phyloP scores from a whole-genome alignment of 441 rosid species.

The Sinapis alba region DNA sequence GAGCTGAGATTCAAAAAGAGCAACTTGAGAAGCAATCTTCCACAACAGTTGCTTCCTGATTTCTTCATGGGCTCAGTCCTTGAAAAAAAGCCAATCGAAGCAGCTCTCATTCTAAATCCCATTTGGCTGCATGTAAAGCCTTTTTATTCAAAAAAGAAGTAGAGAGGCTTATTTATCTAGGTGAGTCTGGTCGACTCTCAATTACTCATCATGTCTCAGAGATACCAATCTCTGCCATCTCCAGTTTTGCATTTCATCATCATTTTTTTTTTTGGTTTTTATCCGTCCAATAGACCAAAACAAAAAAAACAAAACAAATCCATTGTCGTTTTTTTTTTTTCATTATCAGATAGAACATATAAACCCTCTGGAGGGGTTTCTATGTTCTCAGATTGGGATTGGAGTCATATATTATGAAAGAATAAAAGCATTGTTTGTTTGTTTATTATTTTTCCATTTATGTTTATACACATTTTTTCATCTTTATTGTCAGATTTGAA shows the following conservation, averaged over 20 bases:
- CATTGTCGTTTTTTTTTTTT: neutral
- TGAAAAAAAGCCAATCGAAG: neutral
- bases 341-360: constrained; percentile 25
- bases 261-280: neutral
- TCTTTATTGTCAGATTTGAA: neutral
- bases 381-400: constrained; percentile 32
- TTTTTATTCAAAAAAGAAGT: neutral
- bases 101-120: neutral
- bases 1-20: constrained; percentile 83
- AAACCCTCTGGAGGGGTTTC: constrained; percentile 10
- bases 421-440: constrained; percentile 16
- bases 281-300: constrained; percentile 12
- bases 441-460: neutral
- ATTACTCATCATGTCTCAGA: constrained; percentile 20
- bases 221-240: constrained; percentile 37
- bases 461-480: neutral
- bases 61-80: neutral
- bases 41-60: constrained; percentile 48
- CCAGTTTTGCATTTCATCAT: constrained; percentile 39
- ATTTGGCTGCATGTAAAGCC: neutral
- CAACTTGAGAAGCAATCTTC: constrained; percentile 52
- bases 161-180: constrained; percentile 16
- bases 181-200: constrained; percentile 40
- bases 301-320: constrained; percentile 22
- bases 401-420: constrained; percentile 20